Base-by-base conservation (phyloP, 2,329 filamentous ascomycete genomes). In the Xylariaceae sp. region DNA sequence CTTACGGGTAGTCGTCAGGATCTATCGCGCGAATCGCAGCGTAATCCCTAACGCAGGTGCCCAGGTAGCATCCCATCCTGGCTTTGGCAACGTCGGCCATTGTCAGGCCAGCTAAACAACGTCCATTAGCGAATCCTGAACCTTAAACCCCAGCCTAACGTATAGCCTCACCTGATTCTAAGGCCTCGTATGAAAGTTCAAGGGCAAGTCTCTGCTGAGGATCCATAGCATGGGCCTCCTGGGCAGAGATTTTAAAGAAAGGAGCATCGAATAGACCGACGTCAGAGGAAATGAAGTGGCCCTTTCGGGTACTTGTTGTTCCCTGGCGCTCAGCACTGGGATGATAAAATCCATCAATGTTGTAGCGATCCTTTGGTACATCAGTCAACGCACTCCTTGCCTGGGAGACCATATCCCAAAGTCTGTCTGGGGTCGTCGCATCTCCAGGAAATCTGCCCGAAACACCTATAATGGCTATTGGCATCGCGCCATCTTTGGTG, bases 151-250 rank as follows among this genome's bases (percentile, higher is more conserved):
- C 9, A 3, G 19, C 13, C 12, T n/a, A 53, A 13, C 18, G 16
- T 16, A 29, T 2, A 19, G 30, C 10, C 56, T 59, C 49, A 66
- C 66, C 66, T 52, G 65, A 65, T 59, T 68, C 66, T 30, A 67
- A 49, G 12, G 64, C 61, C 37, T 67, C 65, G 34, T 63, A 68
- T 26, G 63, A 56, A 36, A 65, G 49, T 40, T 71, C 69, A 10
- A 71, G 60, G n/a, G 65, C 55, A 48, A 67, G 58, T 51, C 69
- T 60, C 39, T 68, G 62, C 49, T 67, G 64, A 10, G 68, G 65
- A 47, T 71, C 69, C 64, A 71, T 69, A 8, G 67, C 67, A 26
- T 64, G 62, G 36, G 65, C 65, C 47, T 63, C 62, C 40, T 68
- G 63, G 6, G 61, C 62, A 13, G 65, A 63, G 49, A 65, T 62